phyloP scores from a whole-genome alignment of 2,329 filamentous ascomycete genomes.

The Fusarium tjaetaba region DNA sequence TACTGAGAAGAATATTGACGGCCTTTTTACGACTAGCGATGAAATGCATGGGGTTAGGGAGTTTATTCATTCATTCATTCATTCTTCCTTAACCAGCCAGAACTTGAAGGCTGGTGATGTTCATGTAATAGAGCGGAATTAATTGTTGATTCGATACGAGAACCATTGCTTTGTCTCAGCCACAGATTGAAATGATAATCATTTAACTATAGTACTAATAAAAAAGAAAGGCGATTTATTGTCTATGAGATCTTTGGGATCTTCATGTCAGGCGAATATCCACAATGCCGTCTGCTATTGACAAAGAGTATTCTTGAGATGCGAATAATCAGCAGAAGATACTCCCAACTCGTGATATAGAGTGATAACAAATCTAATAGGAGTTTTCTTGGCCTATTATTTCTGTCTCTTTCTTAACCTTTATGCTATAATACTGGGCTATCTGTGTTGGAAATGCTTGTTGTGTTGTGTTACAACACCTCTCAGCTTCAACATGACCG shows the following conservation, averaged over 20 bases:
- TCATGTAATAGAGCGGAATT: neutral
- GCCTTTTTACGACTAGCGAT: conserved; percentile 2
- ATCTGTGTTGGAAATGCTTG: neutral
- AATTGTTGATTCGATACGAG: neutral
- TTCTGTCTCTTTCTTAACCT: neutral
- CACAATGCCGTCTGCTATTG: neutral
- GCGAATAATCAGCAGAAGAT: neutral
- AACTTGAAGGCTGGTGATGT: neutral
- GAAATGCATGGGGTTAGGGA: neutral
- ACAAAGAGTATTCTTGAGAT: neutral
- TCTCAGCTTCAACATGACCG: neutral
- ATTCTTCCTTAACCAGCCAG: neutral
- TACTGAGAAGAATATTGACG: neutral
- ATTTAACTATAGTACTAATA: neutral
- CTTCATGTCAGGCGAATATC: neutral
- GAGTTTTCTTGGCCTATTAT: neutral
- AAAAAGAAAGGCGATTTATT: neutral
- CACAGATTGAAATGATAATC: neutral
- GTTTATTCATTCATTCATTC: neutral
- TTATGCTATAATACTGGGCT: neutral
- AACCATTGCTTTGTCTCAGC: neutral
- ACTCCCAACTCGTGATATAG: neutral
- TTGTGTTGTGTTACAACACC: neutral
- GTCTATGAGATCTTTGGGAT: neutral
- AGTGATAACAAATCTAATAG: neutral